Evolutionary conservation across 2,329 filamentous ascomycete species (phyloP), one percentile per base, ranked within the genome.

Genomic region (Mycosphaerella sp.): DNA sequence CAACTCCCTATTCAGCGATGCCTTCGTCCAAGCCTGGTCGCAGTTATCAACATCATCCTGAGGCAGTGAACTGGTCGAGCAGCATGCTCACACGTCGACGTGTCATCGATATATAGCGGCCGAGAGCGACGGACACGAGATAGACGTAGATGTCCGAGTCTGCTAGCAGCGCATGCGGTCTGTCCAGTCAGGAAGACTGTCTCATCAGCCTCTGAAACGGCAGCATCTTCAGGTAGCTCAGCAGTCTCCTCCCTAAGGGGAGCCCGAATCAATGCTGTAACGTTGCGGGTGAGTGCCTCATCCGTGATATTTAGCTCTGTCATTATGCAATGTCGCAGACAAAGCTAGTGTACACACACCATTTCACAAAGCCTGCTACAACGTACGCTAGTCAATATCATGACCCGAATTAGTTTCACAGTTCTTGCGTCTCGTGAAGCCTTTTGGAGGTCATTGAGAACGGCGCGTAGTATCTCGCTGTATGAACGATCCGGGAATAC

Each of bases 241-340:
- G 73, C 63, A 34, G 84, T 72, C 12, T 74, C 68, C 0, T 76
- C 68, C 9, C 82, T 64, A 36, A 84, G 67, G 1, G 77, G 78
- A 1, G 73, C 74, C 7, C 74, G 75, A 0, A 80, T 84, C 26
- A 83, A 71, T 26, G 71, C 61, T 51, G 83, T 80, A 21, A 78
- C 77, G 21, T 77, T 69, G 0, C 60, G 64, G n/a, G 77, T 67
- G 11, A 77, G 65, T 0, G 66, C 62, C 0, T 66, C 58, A 34
- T 56, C 77, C 67, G 42, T 76, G 56, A 84, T 78, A 49, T 76
- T 75, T 26, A 78, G 70, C 47, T 76, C 62, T 4, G 65, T 68
- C 3, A 70, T 61, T 72, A 83, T 79, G 10, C 76, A 72, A 29
- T 29, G 8, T 70, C 73, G 26, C 78, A 78, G 23, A 84, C 77